A percentile compares a stretch with the other conserved stretches of the same genome.
Conservation (phyloP, 805 yeast species). For the Candida yuanshanica region DNA sequence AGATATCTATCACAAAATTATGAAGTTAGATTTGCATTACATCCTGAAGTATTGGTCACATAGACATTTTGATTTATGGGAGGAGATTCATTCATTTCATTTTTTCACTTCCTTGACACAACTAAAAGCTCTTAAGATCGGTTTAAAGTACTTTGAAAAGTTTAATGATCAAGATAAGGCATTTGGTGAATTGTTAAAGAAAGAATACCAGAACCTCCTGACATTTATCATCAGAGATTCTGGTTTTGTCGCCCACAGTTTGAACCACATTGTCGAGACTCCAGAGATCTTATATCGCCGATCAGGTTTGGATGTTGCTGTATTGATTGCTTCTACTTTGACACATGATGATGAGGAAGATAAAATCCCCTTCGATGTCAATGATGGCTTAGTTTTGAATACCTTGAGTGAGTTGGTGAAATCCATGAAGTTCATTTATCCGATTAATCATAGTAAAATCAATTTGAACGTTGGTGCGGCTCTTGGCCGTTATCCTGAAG, state of each 20-base stretch:
- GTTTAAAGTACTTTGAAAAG: conserved; percentile 35
- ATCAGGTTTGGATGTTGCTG: conserved; percentile 75
- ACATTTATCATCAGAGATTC: conserved; percentile 25
- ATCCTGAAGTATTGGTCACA: conserved; percentile 55
- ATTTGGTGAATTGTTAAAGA: conserved; percentile 18
- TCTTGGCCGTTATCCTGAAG: conserved; percentile 91
- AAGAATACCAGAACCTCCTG: conserved; percentile 19
- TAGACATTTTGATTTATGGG: conserved; percentile 88
- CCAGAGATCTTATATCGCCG: conserved; percentile 46
- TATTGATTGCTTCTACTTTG: conserved; percentile 39
- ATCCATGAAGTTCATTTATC: conserved; percentile 71
- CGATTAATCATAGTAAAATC: conserved; percentile 55
- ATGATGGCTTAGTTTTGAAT: conserved; percentile 51
- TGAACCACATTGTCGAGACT: conserved; percentile 65
- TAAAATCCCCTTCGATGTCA: conserved; percentile 54
- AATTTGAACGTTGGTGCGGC: conserved; percentile 48
- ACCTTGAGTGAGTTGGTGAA: conserved; percentile 57
- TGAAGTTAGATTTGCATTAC: conserved; percentile 68
- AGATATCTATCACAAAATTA: conserved; percentile 41
- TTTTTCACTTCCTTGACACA: conserved; percentile 77
- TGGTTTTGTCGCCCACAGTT: conserved; percentile 31
- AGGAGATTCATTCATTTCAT: conserved; percentile 71
- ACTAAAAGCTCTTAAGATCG: conserved; percentile 59
- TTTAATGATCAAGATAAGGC: conserved; percentile 25
- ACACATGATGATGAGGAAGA: conserved; percentile 45